Evolutionary conservation across 164 flowering plant genomes (phyloP), one percentile per base, ranked within the genome.

Genomic region (Euptelea pleiosperma): DNA sequence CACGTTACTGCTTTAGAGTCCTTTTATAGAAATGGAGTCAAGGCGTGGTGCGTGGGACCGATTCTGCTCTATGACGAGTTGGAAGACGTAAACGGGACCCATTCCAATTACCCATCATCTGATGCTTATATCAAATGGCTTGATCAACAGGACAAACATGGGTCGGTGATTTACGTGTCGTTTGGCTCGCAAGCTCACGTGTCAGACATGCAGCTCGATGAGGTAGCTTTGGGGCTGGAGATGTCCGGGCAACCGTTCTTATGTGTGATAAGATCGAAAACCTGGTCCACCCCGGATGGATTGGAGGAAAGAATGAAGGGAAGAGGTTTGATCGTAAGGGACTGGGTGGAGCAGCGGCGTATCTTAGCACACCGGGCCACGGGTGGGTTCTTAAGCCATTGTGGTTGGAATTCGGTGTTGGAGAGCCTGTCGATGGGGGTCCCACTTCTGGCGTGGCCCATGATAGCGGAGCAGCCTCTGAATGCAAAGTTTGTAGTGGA

Each of bases 371-470:
- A 75, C 50, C 54, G 49, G 2, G 62, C 73, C 2, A 55, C 34
- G 0, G 70, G 75, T 0, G 75, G 73, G 58, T 74, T 70, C 41
- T 33, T 73, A 41, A 70, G 69, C 39, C 77, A 74, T 43, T 63
- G 75, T 2, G 77, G 75, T 2, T 75, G 75, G 78, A 73, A 73
- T 22, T 73, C 76, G 21, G 73, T 73, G 29, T 3, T 69, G 44
- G 76, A 73, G 30, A 47, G 78, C 36, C 8, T 74, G 19, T 51
- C 70, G 10, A 12, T 1, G 7, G 74, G 72, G 36, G 73, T 68
- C 24, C 82, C 77, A 7, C 26, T 77, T 1, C 16, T 77, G 26
- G 64, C 70, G 0, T 73, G 75, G 75, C 71, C 75, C 0, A 47
- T 71, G 57, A 65, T 55, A 6, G 68, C 70, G 7, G 78, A 75